Evolutionary conservation across 1,284 basidiomycete genomes (phyloP).

Genomic region (Pseudozyma sp.): DNA sequence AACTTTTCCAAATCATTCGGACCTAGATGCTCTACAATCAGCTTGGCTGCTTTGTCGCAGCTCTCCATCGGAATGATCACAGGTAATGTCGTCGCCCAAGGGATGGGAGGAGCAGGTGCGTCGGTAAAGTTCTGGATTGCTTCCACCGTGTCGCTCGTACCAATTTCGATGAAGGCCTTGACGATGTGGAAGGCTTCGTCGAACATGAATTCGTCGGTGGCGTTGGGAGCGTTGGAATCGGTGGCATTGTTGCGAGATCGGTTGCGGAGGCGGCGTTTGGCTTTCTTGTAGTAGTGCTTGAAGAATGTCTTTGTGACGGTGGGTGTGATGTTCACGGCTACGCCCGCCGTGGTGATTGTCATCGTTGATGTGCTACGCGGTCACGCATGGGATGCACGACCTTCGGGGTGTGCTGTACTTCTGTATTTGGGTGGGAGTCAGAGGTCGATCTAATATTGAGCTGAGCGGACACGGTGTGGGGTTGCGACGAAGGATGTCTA

Average conservation of each 20-base stretch:
- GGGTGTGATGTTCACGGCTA: conserved; percentile 58
- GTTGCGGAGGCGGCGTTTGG: conserved; percentile 32
- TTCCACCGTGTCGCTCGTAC: conserved; percentile 66
- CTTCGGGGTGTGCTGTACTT: too few species aligned
- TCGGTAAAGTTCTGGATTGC: conserved; percentile 72
- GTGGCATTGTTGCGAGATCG: conserved; percentile 2
- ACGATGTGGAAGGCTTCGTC: conserved; percentile 59
- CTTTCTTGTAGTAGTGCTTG: conserved; percentile 61
- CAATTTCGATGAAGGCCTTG: conserved; percentile 54
- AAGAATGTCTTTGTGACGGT: conserved; percentile 64
- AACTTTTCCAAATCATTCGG: conserved; percentile 81
- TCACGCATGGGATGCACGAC: not conserved
- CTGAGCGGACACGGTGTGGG: too few species aligned
- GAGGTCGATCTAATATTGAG: too few species aligned
- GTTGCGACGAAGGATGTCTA: not conserved
- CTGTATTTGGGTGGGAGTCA: too few species aligned
- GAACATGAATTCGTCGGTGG: conserved; percentile 56
- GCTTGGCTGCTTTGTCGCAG: conserved; percentile 81
- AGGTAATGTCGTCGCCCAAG: conserved; percentile 82
- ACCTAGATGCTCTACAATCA: conserved; percentile 84
- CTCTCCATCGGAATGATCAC: conserved; percentile 75
- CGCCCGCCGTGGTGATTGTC: conserved; percentile 61
- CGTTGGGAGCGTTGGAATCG: conserved; percentile 9
- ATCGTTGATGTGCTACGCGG: conserved; percentile 20
- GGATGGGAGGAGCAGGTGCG: conserved; percentile 80